Evolutionary conservation across 768 basidiomycete species (phyloP), one percentile per base, ranked within the genome.

Genomic region (Phaffia australis): DNA sequence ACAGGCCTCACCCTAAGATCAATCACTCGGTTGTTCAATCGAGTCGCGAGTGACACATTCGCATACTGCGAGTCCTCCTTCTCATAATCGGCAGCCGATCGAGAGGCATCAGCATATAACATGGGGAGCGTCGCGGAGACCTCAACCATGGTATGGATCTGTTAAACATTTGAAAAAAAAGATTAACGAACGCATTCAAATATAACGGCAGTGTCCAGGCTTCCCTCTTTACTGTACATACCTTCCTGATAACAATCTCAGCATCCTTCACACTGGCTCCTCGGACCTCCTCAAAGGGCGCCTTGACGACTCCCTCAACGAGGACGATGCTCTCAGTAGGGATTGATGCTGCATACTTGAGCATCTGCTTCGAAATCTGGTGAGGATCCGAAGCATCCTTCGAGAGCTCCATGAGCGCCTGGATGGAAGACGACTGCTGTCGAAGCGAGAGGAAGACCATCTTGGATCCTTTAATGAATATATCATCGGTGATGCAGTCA

Each of bases 391-490:
- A 71, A 56, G 83, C 87, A 15, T 84, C 82, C 14, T 86, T 79
- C 27, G 87, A 83, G 57, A 80, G 77, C 46, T 75, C 74, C 68
- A 94, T 79, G 50, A 98, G 79, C 47, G 87, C 92, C 75, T 98
- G 94, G 11, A 99, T 85, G 0, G 64, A 93, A 81, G 87, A 81
- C 18, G 82, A 85, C 71, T 88, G 83, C 76, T 99, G 94, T 67
- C 94, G 87, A 64, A 99, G 81, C 74, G 86, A 85, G 61, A 98
- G 78, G 78, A 99, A 99, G 60, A 88, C 88, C 84, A 97, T 91
- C 80, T 91, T 99, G 78, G 84, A 88, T 71, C 89, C 78, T 78
- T 64, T 50, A 51, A 4, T 4, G 19, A 16, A 1, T 25, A 29
- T 57, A 18, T 19, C 25, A 25, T 29, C 18, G 27, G 6, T 57